These are phyloP conservation scores for Malassezia nana DNA, from an alignment of 1,284 basidiomycete species.

Conservation along the genomic window DNA sequence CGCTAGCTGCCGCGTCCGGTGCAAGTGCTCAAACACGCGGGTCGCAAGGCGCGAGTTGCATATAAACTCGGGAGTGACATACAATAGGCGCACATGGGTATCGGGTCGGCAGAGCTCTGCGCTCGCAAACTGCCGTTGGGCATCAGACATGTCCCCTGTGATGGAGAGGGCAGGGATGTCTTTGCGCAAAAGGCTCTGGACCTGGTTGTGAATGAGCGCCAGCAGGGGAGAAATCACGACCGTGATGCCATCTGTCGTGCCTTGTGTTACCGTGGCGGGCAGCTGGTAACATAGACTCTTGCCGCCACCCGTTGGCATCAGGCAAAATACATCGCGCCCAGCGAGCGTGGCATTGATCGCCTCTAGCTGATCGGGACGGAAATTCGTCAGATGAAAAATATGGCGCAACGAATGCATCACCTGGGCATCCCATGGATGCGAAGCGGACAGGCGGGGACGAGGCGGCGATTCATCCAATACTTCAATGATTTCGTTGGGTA, in stretches of 20 bases:
- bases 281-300: constrained; percentile 62
- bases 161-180: constrained; percentile 65
- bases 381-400: constrained; percentile 62
- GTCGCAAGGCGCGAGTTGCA: constrained; percentile 56
- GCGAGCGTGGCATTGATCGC: constrained; percentile 71
- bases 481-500: constrained; percentile 3
- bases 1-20: constrained; percentile 59
- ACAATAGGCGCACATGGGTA: constrained; percentile 58
- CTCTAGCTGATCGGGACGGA: constrained; percentile 75
- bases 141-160: constrained; percentile 56
- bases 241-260: constrained; percentile 68
- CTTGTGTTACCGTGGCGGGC: constrained; percentile 69
- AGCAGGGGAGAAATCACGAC: constrained; percentile 83
- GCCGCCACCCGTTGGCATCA: constrained; percentile 95
- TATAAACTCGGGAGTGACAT: constrained; percentile 81
- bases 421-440: constrained; percentile 54
- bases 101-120: constrained; percentile 51
- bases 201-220: constrained; percentile 84
- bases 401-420: constrained; percentile 58
- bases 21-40: constrained; percentile 56
- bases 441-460: neutral
- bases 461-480: neutral
- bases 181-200: constrained; percentile 60
- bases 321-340: constrained; percentile 78
- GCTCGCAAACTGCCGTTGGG: constrained; percentile 49